Percentiles rank a stretch among this genome's conserved stretches.
Conservation (phyloP, 1,139 yeast genomes). For the Taphrina deformans region DNA sequence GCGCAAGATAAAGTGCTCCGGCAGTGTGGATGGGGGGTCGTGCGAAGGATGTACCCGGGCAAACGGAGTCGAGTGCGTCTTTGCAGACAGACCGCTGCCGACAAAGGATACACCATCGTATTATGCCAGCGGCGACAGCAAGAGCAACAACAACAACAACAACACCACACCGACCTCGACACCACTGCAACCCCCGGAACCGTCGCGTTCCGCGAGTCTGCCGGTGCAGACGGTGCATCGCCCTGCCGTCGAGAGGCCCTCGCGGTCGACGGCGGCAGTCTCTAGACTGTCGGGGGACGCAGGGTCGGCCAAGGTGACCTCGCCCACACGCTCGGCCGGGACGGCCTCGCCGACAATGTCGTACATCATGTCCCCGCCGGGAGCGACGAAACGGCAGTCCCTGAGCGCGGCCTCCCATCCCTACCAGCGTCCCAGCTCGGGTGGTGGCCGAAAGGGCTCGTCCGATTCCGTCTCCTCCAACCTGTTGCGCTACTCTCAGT, state of each 20-base stretch:
- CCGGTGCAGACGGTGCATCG: background rate
- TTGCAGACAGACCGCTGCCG: constrained; percentile 24
- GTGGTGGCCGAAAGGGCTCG: background rate
- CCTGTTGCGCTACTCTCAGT: constrained; percentile 22
- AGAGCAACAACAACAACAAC: background rate
- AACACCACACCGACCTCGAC: background rate
- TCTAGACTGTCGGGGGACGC: background rate
- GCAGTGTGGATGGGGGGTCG: constrained; percentile 21
- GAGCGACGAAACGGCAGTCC: constrained; percentile 10
- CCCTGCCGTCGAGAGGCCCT: background rate
- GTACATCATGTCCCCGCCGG: background rate
- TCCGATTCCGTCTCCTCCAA: constrained; percentile 9
- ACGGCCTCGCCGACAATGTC: constrained; percentile 1
- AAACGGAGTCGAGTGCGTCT: constrained; percentile 22
- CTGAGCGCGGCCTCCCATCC: constrained; percentile 11
- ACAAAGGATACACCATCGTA: background rate
- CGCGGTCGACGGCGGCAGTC: background rate
- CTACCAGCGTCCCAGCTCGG: constrained; percentile 16
- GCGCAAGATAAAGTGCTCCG: constrained; percentile 30
- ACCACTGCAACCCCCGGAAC: background rate
- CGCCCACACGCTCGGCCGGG: constrained; percentile 4
- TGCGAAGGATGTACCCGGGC: constrained; percentile 30
- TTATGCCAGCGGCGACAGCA: background rate
- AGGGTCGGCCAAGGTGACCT: background rate
- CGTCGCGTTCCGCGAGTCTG: background rate